Evolutionary conservation across 2,329 filamentous ascomycete species (phyloP), one percentile per base, ranked within the genome.

Genomic region (Aspergillus neoniger): DNA sequence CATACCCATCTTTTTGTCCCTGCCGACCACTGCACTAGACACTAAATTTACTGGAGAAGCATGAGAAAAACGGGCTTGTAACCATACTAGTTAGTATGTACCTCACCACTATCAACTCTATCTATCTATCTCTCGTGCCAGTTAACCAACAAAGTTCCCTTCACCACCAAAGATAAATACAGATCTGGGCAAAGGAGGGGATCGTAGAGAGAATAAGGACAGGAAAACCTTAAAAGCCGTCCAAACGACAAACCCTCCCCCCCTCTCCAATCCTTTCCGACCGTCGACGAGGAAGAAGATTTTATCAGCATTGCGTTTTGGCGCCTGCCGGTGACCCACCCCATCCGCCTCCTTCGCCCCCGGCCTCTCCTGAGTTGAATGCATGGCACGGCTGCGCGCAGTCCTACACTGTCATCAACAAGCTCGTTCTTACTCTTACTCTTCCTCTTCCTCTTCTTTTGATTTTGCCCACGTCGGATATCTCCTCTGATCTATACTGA

Each of bases 331-430:
- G 43, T 21, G 60, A 58, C 60, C 60, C 60, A 62, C 60, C 48
- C 47, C 47, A 50, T 50, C 47, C 47, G 47, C 49, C 58, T 49
- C 54, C 54, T 49, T 57, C 43, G 54, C 36, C 54, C 54, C 54
- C 54, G 43, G 54, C 52, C 59, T 60, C 58, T 60, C 59, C 59
- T 61, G 59, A 61, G 50, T 61, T 44, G 50, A 44, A 17, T 62
- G 56, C 56, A 62, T 62, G 56, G 51, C 59, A 61, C 55, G 47
- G 25, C 47, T 49, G 25, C 38, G 53, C 28, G 56, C 51, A 54
- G 21, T 21, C 51, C 30, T 21, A 36, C 17, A 44, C 32, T 23
- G 21, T 15, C 14, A 23, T 43, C 38, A 38, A 47, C 8, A 14
- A 54, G 36, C 21, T 44, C 25, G 36, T 50, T 43, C 21, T 23